Percentiles rank a stretch among this genome's conserved stretches.
phyloP scores from a whole-genome alignment of 768 basidiomycete genomes.

The Hypholoma sublateritium region DNA sequence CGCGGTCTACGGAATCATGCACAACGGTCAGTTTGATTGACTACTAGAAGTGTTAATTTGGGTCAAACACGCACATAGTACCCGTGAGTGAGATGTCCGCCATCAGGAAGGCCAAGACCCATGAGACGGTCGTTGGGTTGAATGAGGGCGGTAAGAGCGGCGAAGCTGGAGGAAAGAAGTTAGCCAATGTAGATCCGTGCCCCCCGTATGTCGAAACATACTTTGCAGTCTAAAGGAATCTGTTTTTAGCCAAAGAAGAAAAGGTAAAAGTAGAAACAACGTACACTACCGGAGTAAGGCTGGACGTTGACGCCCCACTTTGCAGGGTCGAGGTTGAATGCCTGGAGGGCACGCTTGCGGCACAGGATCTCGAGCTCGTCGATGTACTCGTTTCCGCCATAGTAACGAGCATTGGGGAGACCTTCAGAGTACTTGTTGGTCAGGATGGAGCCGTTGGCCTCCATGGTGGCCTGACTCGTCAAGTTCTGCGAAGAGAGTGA shows the following conservation, averaged over 20 bases:
- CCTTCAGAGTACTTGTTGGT: constrained; percentile 99
- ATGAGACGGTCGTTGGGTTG: constrained; percentile 98
- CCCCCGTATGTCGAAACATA: constrained; percentile 34
- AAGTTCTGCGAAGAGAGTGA: constrained; percentile 66
- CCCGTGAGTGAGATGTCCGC: constrained; percentile 96
- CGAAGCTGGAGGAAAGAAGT: constrained; percentile 64
- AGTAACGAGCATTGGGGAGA: constrained; percentile 95
- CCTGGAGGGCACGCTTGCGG: constrained; percentile 92
- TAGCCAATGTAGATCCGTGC: constrained; percentile 15
- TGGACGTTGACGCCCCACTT: constrained; percentile 99
- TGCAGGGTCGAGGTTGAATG: constrained; percentile 90
- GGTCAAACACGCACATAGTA: constrained; percentile 70
- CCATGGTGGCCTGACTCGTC: constrained; percentile 94
- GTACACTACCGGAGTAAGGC: constrained; percentile 90
- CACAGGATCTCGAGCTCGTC: constrained; percentile 95
- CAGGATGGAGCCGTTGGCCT: constrained; percentile 97
- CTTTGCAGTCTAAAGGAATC: constrained; percentile 74
- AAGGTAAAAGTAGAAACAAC: constrained; percentile 27
- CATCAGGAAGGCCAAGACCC: constrained; percentile 98
- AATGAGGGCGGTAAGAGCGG: constrained; percentile 92
- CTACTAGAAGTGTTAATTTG: constrained; percentile 2
- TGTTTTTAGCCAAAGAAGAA: constrained; percentile 16
- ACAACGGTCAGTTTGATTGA: not conserved
- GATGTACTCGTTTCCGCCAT: constrained; percentile 97
- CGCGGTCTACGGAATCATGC: constrained; percentile 60